phyloP scores from a whole-genome alignment of 805 yeast species.

The Metschnikowia colocasiae region DNA sequence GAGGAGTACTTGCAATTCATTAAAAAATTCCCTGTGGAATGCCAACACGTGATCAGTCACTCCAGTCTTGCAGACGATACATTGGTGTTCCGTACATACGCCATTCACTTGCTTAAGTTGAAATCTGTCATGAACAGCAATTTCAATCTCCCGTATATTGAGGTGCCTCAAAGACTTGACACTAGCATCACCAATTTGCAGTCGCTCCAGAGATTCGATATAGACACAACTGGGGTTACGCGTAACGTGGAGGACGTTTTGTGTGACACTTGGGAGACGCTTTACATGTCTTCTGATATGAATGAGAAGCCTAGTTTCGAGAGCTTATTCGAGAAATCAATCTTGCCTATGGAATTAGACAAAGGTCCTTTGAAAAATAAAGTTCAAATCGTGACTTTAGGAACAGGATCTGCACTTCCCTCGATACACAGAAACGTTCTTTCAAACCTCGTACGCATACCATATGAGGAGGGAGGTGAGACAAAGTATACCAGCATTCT shows the following conservation, averaged over 20 bases:
- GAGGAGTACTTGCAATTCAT: slow-evolving; percentile 48
- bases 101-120: slow-evolving; percentile 52
- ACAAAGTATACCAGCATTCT: slow-evolving; percentile 45
- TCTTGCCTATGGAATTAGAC: slow-evolving; percentile 19
- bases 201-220: slow-evolving; percentile 27
- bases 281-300: slow-evolving; percentile 18
- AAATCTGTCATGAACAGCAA: slow-evolving; percentile 46
- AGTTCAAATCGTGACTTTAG: slow-evolving; percentile 71
- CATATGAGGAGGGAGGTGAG: slow-evolving; percentile 33
- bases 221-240: slow-evolving; percentile 23
- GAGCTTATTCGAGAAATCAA: slow-evolving; percentile 13
- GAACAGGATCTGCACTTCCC: slow-evolving; percentile 93
- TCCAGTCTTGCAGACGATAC: slow-evolving; percentile 57
- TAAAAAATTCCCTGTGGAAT: slow-evolving; percentile 46
- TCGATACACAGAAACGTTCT: slow-evolving; percentile 81
- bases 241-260: slow-evolving; percentile 19
- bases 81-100: slow-evolving; percentile 54
- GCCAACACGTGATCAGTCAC: slow-evolving; percentile 73
- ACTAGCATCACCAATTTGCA: slow-evolving; percentile 23
- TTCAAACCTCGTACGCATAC: slow-evolving; percentile 72
- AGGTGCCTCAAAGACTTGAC: slow-evolving; percentile 17
- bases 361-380: slow-evolving; percentile 38
- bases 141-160: slow-evolving; percentile 41
- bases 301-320: slow-evolving; percentile 21
- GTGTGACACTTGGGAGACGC: slow-evolving; percentile 25